Evolutionary conservation across 768 basidiomycete species (phyloP).

Genomic region (Dioszegia hungarica): DNA sequence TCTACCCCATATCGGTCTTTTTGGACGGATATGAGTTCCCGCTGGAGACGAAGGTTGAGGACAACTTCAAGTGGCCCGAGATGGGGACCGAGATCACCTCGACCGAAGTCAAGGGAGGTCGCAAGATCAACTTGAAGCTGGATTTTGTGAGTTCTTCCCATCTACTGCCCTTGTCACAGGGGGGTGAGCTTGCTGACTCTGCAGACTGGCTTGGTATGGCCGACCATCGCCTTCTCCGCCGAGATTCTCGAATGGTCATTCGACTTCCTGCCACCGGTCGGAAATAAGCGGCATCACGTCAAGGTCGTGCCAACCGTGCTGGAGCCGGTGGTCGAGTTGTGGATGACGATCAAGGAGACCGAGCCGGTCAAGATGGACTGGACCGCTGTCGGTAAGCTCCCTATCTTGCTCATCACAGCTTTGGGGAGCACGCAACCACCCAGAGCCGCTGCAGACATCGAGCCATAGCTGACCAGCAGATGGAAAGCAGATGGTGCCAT

Average conservation of each 20-base stretch:
- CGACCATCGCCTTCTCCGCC: constrained; percentile 84
- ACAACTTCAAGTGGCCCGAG: constrained; percentile 52
- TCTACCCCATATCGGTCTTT: constrained; percentile 57
- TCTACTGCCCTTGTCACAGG: too few species aligned
- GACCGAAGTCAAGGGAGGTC: background rate
- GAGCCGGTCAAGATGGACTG: constrained; percentile 62
- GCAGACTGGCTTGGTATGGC: constrained; percentile 26
- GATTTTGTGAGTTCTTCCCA: constrained; percentile 35
- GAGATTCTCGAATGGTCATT: constrained; percentile 81
- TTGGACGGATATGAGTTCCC: constrained; percentile 73
- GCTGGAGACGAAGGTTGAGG: constrained; percentile 38
- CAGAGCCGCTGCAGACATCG: too few species aligned
- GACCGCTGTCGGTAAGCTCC: constrained; percentile 77
- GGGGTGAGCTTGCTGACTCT: constrained; percentile 3
- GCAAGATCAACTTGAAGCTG: constrained; percentile 27
- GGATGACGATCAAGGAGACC: constrained; percentile 40
- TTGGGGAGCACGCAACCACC: too few species aligned
- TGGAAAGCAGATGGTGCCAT: constrained; percentile 52
- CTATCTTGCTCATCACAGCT: too few species aligned
- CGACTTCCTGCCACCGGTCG: constrained; percentile 70
- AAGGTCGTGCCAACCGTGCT: constrained; percentile 87
- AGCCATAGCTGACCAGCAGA: constrained; percentile 53
- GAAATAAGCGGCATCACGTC: constrained; percentile 75
- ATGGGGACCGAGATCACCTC: constrained; percentile 1
- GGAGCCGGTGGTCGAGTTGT: constrained; percentile 67